A percentile compares a stretch with the other conserved stretches of the same genome.
Conservation (phyloP, 2,329 filamentous ascomycete species). For the Epichloe sibirici region DNA sequence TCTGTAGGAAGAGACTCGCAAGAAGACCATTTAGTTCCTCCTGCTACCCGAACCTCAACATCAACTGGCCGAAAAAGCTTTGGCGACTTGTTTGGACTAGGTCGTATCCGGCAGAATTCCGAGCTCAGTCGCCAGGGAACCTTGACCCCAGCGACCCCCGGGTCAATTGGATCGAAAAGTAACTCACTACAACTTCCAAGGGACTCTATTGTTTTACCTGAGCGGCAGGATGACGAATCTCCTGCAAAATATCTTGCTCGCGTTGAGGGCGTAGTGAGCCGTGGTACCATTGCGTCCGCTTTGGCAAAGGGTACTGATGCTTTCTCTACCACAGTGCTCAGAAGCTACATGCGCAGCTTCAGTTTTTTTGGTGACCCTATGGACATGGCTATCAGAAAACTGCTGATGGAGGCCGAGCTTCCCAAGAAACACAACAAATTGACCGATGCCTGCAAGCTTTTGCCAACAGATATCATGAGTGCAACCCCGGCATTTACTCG, state of each 20-base stretch:
- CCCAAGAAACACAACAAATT: slow-evolving; percentile 98
- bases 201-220: slow-evolving; percentile 60
- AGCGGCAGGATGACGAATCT: slow-evolving; percentile 76
- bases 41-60: slow-evolving; percentile 63
- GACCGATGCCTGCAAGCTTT: slow-evolving; percentile 90
- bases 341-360: slow-evolving; percentile 93
- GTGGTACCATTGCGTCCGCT: slow-evolving; percentile 72
- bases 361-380: slow-evolving; percentile 96
- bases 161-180: slow-evolving; percentile 60
- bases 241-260: slow-evolving; percentile 79
- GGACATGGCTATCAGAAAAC: slow-evolving; percentile 92
- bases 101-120: slow-evolving; percentile 69
- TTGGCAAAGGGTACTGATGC: slow-evolving; percentile 77
- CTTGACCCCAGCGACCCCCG: slow-evolving; percentile 57
- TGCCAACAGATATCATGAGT: slow-evolving; percentile 93
- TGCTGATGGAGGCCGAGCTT: slow-evolving; percentile 91
- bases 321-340: slow-evolving; percentile 71
- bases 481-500: slow-evolving; percentile 90
- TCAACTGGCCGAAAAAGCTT: slow-evolving; percentile 91
- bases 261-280: slow-evolving; percentile 67
- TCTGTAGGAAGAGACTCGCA: slow-evolving; percentile 64
- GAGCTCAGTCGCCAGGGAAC: slow-evolving; percentile 61
- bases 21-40: slow-evolving; percentile 56
- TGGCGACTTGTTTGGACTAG: slow-evolving; percentile 71
- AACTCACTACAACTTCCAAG: slow-evolving; percentile 71